Base-by-base conservation (phyloP, 192 early-diverging fungal genomes). In the Mycoemilia scoparia region DNA sequence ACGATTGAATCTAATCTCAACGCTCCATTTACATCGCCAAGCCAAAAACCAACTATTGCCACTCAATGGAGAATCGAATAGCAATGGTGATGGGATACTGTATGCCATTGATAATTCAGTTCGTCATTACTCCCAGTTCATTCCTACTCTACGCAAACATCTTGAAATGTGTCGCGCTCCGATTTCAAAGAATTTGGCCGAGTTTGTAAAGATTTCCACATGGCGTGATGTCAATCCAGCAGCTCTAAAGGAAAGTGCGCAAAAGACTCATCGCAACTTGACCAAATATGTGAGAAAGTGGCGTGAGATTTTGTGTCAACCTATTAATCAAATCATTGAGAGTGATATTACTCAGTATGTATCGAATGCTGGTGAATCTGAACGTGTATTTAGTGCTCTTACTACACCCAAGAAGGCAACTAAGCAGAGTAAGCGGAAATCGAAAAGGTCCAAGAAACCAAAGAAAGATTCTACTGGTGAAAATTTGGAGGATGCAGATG, bases 151-250 rank as follows among this genome's bases (percentile, higher is more conserved):
- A 14, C 52, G 64, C 6, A 55, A 55, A n/a, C 63, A 67, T 4
- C 41, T 90, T 21, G 62, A 62, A 1, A 46, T 55, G 10, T 39
- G 64, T 2, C 67, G 75, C 26, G 74, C 80, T 41, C 73, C 84
- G 1, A 77, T 98, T 21, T 63, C 71, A 23, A 86, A 85, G 40
- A 87, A 96, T 16, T 65, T 98, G 51, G 69, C 78, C 29, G 84
- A 87, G 37, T 90, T 85, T 42, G 87, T 98, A 21, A 78, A 85
- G 61, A 86, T 98, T 42, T 90, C 91, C 3, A 80, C 69, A 28
- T 98, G 89, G 87, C 91, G 90, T 53, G 95, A 98, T 49, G 76
- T 87, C 11, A 98, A 91, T 41, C 79, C 88, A 6, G 81, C 77
- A 39, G 89, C 95, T 0, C 52, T 98, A 21, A 70, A 77, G 16